phyloP scores from a whole-genome alignment of 1,284 basidiomycete species.

The Tremellales sp. region DNA sequence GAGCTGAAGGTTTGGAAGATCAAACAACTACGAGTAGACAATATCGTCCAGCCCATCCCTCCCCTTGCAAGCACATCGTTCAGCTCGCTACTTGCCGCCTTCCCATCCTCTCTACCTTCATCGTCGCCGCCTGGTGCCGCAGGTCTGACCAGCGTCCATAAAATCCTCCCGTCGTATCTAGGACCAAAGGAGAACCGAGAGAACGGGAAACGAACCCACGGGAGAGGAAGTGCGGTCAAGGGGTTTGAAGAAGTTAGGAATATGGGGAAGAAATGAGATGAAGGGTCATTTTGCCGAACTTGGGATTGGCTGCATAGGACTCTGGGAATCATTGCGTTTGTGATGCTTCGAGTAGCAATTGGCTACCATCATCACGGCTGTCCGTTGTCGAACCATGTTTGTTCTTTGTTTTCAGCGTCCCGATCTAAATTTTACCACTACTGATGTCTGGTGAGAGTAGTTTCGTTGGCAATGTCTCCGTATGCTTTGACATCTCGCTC shows the following conservation, averaged over 20 bases:
- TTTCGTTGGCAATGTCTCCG: too few relatives aligned
- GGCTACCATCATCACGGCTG: too few relatives aligned
- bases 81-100: conserved; percentile 49
- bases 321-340: too few relatives aligned
- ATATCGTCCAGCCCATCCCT: conserved; percentile 52
- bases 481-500: too few relatives aligned
- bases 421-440: too few relatives aligned
- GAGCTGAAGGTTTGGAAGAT: conserved; percentile 49
- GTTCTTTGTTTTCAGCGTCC: too few relatives aligned
- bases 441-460: too few relatives aligned
- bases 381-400: too few relatives aligned
- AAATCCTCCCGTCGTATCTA: conserved; percentile 60
- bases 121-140: conserved; percentile 26
- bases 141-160: conserved; percentile 54
- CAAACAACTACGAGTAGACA: conserved; percentile 59
- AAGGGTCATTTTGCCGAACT: too few relatives aligned
- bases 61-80: conserved; percentile 50
- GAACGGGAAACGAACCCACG: conserved; percentile 42
- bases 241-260: conserved; percentile 18
- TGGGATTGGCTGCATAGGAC: too few relatives aligned
- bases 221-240: conserved; percentile 13
- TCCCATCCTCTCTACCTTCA: conserved; percentile 39
- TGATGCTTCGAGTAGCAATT: too few relatives aligned
- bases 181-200: conserved; percentile 13
- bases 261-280: conserved; percentile 10